Evolutionary conservation across 1,284 basidiomycete genomes (phyloP).

Genomic region (Microbotryum scabiosae): DNA sequence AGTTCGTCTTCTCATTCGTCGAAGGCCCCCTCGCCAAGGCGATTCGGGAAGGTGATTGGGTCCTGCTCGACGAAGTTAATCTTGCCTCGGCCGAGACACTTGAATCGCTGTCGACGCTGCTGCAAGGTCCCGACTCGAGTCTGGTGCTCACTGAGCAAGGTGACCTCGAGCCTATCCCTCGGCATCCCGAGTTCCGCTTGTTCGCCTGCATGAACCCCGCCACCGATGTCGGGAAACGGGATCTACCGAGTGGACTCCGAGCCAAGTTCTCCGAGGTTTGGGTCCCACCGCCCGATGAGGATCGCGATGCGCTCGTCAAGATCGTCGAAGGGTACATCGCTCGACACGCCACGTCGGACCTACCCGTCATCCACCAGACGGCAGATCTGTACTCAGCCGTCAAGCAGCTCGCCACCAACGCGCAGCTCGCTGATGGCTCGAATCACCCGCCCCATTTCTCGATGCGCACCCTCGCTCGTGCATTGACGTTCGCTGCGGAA

Average conservation of each 20-base stretch:
- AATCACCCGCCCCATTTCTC: conserved; percentile 95
- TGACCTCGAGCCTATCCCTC: conserved; percentile 76
- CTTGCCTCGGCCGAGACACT: conserved; percentile 89
- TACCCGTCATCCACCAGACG: conserved; percentile 77
- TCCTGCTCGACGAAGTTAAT: conserved; percentile 94
- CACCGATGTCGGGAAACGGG: conserved; percentile 97
- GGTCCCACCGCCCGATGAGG: conserved; percentile 84
- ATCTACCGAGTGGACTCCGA: conserved; percentile 81
- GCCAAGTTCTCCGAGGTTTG: conserved; percentile 93
- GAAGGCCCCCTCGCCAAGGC: conserved; percentile 96
- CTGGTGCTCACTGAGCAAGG: conserved; percentile 92
- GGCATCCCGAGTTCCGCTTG: conserved; percentile 89
- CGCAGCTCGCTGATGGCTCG: conserved; percentile 87
- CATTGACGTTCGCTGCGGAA: conserved; percentile 82
- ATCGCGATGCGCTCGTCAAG: conserved; percentile 77
- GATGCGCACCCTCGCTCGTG: conserved; percentile 89
- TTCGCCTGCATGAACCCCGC: conserved; percentile 99
- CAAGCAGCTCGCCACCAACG: conserved; percentile 65
- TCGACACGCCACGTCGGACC: conserved; percentile 71
- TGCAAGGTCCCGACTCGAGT: conserved; percentile 77
- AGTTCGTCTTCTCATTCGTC: conserved; percentile 87
- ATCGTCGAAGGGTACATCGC: conserved; percentile 91
- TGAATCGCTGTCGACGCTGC: conserved; percentile 79
- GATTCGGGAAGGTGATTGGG: conserved; percentile 82
- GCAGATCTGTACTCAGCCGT: conserved; percentile 84